A percentile compares a stretch with the other conserved stretches of the same genome.
Conservation (phyloP, 192 early-diverging fungal species). For the Podila epicladia region DNA sequence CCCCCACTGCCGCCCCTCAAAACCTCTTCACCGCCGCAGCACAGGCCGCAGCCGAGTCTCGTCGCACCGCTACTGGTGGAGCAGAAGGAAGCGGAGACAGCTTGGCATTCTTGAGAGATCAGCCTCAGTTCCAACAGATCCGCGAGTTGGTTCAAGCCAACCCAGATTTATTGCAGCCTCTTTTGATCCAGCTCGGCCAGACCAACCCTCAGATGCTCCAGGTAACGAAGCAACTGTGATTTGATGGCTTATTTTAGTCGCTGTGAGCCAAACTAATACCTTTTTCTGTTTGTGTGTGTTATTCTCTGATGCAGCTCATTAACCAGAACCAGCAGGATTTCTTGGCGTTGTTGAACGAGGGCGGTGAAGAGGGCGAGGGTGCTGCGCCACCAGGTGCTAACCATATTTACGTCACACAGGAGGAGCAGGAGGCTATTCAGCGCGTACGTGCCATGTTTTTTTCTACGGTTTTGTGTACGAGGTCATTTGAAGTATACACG, state of each 20-base stretch:
- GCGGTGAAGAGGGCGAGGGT: slow-evolving; percentile 67
- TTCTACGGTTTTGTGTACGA: slow-evolving; percentile 7
- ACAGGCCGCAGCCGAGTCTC: slow-evolving; percentile 53
- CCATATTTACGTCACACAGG: slow-evolving; percentile 84
- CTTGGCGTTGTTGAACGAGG: slow-evolving; percentile 75
- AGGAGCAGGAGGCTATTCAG: slow-evolving; percentile 92
- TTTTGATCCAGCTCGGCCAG: slow-evolving; percentile 85
- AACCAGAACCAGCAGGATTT: slow-evolving; percentile 82
- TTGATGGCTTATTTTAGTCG: slow-evolving; percentile 63
- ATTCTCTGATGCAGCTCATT: slow-evolving; percentile 58
- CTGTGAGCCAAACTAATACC: no score
- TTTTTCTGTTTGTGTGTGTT: not conserved
- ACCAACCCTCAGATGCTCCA: slow-evolving; percentile 87
- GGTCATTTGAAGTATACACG: no score
- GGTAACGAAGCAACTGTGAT: slow-evolving; percentile 14
- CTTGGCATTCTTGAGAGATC: slow-evolving; percentile 70
- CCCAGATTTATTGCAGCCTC: slow-evolving; percentile 86
- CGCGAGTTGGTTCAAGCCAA: slow-evolving; percentile 87
- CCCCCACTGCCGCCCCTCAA: slow-evolving; percentile 32
- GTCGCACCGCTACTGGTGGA: slow-evolving; percentile 42
- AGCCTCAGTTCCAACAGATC: slow-evolving; percentile 93
- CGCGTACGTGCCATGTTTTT: slow-evolving; percentile 60
- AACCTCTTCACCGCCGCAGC: slow-evolving; percentile 73
- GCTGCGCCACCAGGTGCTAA: slow-evolving; percentile 57
- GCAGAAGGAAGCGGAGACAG: slow-evolving; percentile 52